Base-by-base conservation (phyloP, 2,329 filamentous ascomycete species). In the Apiospora aurea region DNA sequence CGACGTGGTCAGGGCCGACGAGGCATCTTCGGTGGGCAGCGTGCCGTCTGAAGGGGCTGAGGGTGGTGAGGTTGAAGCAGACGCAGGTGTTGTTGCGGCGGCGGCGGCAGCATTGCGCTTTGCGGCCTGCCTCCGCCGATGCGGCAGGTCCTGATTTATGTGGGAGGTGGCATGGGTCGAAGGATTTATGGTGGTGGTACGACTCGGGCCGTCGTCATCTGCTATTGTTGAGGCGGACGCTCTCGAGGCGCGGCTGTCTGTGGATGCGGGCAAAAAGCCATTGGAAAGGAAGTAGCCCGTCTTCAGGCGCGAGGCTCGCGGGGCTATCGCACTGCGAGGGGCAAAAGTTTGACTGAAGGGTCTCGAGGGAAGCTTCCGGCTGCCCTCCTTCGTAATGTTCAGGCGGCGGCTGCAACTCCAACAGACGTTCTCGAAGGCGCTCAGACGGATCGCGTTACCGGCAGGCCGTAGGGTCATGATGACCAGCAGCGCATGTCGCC, bases 1-100 rank as follows among this genome's bases (percentile, higher is more conserved):
- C 67, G 82, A 83, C 68, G 83, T 84, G 51, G 89, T 85, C 29
- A 92, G 85, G 21, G 87, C 81, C 5, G 89, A 87, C 4, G 90
- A 91, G 24, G 88, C 86, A 80, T 85, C 83, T 69, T 86, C 83
- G 14, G 83, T 83, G 18, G 87, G 84, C 2, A 87, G 80, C 41
- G 82, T 75, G 16, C 71, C 71, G 46, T 80, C 79, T n/a, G 74
- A 49, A 5, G 70, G 4, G 26, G 51, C 53, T 21, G 73, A 41
- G 21, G 71, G 41, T 46, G 71, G 21, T 10, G 71, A 24, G 29
- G 71, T 69, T 0, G 69, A 29, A 4, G 69, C 26, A 14, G 68
- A 38, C 29, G 69, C 18, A 13, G 71, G 2, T 8, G 71, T 16
- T 26, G 69, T 24, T 51, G 68, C n/a, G 24, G 67, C 24, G 29